These are phyloP conservation scores for Eucommia ulmoides DNA, from an alignment of 257 asterid species.

Conservation along the genomic window DNA sequence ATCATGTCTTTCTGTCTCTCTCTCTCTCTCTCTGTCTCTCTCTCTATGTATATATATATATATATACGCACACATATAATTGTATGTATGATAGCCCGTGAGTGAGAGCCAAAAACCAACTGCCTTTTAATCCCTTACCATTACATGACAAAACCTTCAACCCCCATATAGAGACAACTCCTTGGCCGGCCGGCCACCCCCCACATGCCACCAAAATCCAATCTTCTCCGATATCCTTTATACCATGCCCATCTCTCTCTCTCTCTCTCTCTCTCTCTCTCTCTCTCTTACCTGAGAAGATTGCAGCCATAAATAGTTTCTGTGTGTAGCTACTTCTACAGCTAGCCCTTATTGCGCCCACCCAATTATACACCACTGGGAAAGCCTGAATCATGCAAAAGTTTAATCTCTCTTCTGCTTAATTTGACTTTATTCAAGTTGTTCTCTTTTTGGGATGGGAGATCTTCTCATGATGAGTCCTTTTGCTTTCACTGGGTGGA, in stretches of 20 bases:
- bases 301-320: not conserved
- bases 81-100: too few relatives aligned
- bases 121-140: constrained; percentile 11
- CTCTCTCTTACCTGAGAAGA: constrained; percentile 4
- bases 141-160: constrained; percentile 54
- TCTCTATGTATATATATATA: too few relatives aligned
- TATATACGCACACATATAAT: too few relatives aligned
- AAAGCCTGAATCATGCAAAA: constrained; percentile 18
- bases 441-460: constrained; percentile 15
- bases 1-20: too few relatives aligned
- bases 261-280: constrained; percentile 7
- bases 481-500: constrained; percentile 25
- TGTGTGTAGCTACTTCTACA: constrained; percentile 10
- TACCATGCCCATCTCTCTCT: not conserved
- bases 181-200: constrained; percentile 74
- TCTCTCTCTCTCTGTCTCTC: too few relatives aligned
- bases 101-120: too few relatives aligned
- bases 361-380: constrained; percentile 9
- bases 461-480: constrained; percentile 22
- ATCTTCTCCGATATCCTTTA: not conserved
- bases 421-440: constrained; percentile 17
- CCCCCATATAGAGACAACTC: constrained; percentile 44
- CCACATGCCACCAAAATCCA: constrained; percentile 41
- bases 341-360: constrained; percentile 14
- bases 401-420: constrained; percentile 28